Evolutionary conservation across 495 filamentous ascomycete genomes (phyloP).

Genomic region (Hypoxylon fuscum): DNA sequence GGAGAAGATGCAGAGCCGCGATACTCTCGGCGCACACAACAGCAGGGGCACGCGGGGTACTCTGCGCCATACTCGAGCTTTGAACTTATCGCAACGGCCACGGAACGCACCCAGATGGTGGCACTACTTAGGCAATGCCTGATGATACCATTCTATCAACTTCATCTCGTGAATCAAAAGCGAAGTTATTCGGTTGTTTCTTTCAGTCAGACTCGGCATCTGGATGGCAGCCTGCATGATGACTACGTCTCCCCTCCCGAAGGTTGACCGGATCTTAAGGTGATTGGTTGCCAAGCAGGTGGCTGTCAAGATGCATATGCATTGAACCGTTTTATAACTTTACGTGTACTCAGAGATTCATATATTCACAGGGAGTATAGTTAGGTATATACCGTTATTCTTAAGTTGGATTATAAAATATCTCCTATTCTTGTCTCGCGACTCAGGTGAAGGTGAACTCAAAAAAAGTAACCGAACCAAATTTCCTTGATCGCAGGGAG

Average conservation of each 20-base stretch:
- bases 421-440: no score
- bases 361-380: no score
- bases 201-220: conserved; percentile 6
- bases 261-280: background rate
- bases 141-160: no score
- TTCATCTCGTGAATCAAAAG: background rate
- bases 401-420: no score
- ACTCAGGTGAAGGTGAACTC: no score
- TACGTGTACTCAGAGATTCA: no score
- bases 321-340: no score
- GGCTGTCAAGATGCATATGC: conserved; percentile 18
- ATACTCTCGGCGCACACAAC: conserved; percentile 41
- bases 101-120: no score
- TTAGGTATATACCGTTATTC: no score
- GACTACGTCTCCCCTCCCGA: conserved; percentile 10
- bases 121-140: no score
- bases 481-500: no score
- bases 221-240: conserved; percentile 11
- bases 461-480: no score
- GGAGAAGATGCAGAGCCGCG: conserved; percentile 42
- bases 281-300: conserved; percentile 26
- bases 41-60: conserved; percentile 12
- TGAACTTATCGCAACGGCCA: background rate
- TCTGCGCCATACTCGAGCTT: conserved; percentile 25
- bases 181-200: background rate